Evolutionary conservation across 2,329 filamentous ascomycete genomes (phyloP), one percentile per base, ranked within the genome.

Genomic region (Cercospora sojina): DNA sequence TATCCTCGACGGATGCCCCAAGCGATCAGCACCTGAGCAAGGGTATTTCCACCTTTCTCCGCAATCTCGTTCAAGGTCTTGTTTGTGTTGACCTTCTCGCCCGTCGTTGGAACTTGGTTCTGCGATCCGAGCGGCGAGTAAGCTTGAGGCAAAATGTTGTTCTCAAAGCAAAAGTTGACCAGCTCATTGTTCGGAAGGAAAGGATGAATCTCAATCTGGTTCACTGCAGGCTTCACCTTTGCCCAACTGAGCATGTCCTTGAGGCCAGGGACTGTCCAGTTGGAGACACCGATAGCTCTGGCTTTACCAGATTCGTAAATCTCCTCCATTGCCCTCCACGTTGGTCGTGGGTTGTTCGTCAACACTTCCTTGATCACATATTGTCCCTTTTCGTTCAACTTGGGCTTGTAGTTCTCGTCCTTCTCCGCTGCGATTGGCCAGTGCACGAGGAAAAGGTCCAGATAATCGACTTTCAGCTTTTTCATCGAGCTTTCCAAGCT

Each of bases 1-100:
- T 90, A 90, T 66, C 88, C 88, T 61, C 88, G 83, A 64, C 84
- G 83, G 49, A 90, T 77, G 63, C 87, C 89, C 88, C 88, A 91
- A 49, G 86, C 86, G 68, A 88, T 85, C 64, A 89, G 79, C 20
- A 88, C 83, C 78, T 89, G 87, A 3, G 86, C 87, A 10, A 88
- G 81, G 2, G 83, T 85, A 77, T 86, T 82, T 23, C 83, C 84
- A 72, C 83, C 84, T 77, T 85, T 85, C 71, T 85, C 77, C 47
- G 87, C 86, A 41, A 89, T 83, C 31, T 80, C 81, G 76, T 85
- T 87, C 64, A 90, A 81, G 0, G 82, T 85, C 72, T 81, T 80
- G 80, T 90, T 85, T 69, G 84, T 85, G 70, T 82, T 81, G 65
- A 88, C 85, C 73, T 85, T 88, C 82, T 91, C 89, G 71, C 89